Evolutionary conservation across 495 filamentous ascomycete genomes (phyloP).

Genomic region (Evansstolkia leycettana): DNA sequence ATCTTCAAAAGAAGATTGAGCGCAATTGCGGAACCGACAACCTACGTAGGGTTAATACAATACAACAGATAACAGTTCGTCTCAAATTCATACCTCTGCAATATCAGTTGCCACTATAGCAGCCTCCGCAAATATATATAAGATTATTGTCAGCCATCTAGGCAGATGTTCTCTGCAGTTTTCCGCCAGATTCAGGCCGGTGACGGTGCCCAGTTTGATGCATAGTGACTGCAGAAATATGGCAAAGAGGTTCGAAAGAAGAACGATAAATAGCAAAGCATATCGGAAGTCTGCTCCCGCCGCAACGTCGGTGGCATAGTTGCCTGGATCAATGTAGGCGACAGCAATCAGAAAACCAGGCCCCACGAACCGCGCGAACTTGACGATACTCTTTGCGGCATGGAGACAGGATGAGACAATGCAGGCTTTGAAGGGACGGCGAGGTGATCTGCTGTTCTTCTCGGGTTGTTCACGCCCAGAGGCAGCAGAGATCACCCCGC

Average conservation of each 20-base stretch:
- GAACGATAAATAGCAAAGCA: slow-evolving; percentile 65
- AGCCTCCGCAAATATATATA: slow-evolving; percentile 65
- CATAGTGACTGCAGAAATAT: slow-evolving; percentile 74
- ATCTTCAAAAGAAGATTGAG: slow-evolving; percentile 71
- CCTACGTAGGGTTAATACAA: slow-evolving; percentile 30
- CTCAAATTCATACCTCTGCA: slow-evolving; percentile 47
- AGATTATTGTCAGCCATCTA: slow-evolving; percentile 58
- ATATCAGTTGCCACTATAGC: slow-evolving; percentile 87
- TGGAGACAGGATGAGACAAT: slow-evolving; percentile 8
- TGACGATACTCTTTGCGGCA: slow-evolving; percentile 32
- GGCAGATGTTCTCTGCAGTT: slow-evolving; percentile 67
- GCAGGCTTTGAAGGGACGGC: slow-evolving; percentile 20
- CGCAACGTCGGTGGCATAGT: slow-evolving; percentile 75
- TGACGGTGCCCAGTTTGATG: slow-evolving; percentile 77
- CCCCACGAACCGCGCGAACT: slow-evolving; percentile 67
- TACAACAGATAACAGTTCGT: background rate
- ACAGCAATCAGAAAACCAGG: slow-evolving; percentile 79
- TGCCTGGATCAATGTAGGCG: slow-evolving; percentile 72
- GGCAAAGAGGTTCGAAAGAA: slow-evolving; percentile 75
- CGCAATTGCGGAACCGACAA: slow-evolving; percentile 86
- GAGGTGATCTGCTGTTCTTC: slow-evolving; percentile 25
- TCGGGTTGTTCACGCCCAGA: slow-evolving; percentile 22
- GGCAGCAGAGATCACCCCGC: slow-evolving; percentile 23
- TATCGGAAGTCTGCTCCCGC: slow-evolving; percentile 55
- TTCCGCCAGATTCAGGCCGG: slow-evolving; percentile 68